phyloP scores from a whole-genome alignment of 2,329 filamentous ascomycete species.

The Venturiaceae sp. region DNA sequence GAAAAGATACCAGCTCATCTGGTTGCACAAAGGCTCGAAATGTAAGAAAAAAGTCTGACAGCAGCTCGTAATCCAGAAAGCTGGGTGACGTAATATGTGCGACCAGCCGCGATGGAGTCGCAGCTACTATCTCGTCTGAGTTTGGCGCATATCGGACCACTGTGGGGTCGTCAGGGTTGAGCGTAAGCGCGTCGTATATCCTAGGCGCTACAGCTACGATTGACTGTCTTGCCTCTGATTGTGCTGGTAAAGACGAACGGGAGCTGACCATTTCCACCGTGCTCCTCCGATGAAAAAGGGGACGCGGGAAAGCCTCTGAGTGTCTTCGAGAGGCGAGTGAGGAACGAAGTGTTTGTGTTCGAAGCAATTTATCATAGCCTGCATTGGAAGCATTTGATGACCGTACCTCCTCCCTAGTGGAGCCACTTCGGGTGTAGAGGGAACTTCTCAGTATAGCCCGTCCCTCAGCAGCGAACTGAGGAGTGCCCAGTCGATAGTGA shows the following conservation, averaged over 20 bases:
- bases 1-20: constrained; percentile 66
- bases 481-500: constrained; percentile 73
- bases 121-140: constrained; percentile 70
- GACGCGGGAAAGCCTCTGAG: constrained; percentile 25
- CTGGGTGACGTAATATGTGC: constrained; percentile 94
- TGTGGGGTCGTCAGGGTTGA: constrained; percentile 69
- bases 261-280: constrained; percentile 25
- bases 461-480: constrained; percentile 67
- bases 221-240: constrained; percentile 24
- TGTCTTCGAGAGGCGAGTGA: constrained; percentile 20
- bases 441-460: constrained; percentile 72
- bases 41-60: constrained; percentile 96
- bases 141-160: constrained; percentile 72
- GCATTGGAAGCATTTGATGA: constrained; percentile 48
- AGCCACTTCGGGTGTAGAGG: constrained; percentile 52
- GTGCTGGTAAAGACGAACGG: constrained; percentile 18
- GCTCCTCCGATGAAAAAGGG: constrained; percentile 20
- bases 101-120: constrained; percentile 81
- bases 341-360: constrained; percentile 23
- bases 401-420: constrained; percentile 58
- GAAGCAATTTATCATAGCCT: constrained; percentile 31
- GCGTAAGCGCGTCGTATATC: constrained; percentile 74
- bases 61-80: constrained; percentile 91
- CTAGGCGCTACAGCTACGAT: constrained; percentile 41
- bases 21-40: constrained; percentile 80